Percentiles rank a stretch among this genome's conserved stretches.
These are phyloP conservation scores for Oryza coarctata DNA, from an alignment of 176 grass and related monocot genomes.

Conservation along the genomic window DNA sequence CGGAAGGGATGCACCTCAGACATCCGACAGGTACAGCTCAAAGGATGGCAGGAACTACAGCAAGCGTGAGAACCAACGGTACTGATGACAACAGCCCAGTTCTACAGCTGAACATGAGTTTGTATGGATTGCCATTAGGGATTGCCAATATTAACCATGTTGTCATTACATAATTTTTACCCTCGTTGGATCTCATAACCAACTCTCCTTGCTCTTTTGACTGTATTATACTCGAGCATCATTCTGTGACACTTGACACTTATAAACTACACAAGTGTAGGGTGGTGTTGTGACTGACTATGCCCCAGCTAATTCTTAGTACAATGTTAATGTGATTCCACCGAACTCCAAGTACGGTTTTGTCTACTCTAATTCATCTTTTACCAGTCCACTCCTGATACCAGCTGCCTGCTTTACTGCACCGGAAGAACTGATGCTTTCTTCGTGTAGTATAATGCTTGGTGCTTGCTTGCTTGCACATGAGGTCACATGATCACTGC, in stretches of 20 bases:
- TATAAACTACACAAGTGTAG: slow-evolving; percentile 39
- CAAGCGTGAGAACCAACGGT: slow-evolving; percentile 58
- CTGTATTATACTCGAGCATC: slow-evolving; percentile 59
- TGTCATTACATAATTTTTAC: slow-evolving; percentile 32
- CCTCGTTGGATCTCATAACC: slow-evolving; percentile 30
- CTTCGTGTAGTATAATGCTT: slow-evolving; percentile 31
- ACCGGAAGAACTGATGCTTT: slow-evolving; percentile 14
- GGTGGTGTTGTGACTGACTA: slow-evolving; percentile 37
- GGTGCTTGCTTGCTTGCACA: slow-evolving; percentile 38
- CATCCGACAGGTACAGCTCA: slow-evolving; percentile 44
- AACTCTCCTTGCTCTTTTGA: slow-evolving; percentile 41
- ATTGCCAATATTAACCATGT: slow-evolving; percentile 46
- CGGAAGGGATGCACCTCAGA: slow-evolving; percentile 40
- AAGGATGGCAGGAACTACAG: slow-evolving; percentile 60
- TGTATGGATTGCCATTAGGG: slow-evolving; percentile 42
- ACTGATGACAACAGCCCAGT: slow-evolving; percentile 40
- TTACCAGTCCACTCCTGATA: slow-evolving; percentile 16
- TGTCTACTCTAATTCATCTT: slow-evolving; percentile 12
- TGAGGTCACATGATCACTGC: slow-evolving; percentile 45
- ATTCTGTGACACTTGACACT: slow-evolving; percentile 51
- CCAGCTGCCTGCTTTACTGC: not conserved
- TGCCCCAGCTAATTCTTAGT: slow-evolving; percentile 5
- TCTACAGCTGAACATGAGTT: slow-evolving; percentile 20
- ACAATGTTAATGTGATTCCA: slow-evolving; percentile 22
- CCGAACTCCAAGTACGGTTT: slow-evolving; percentile 33